Evolutionary conservation across 2,329 filamentous ascomycete species (phyloP).

Genomic region (Phaeophleospora eucalypticola): DNA sequence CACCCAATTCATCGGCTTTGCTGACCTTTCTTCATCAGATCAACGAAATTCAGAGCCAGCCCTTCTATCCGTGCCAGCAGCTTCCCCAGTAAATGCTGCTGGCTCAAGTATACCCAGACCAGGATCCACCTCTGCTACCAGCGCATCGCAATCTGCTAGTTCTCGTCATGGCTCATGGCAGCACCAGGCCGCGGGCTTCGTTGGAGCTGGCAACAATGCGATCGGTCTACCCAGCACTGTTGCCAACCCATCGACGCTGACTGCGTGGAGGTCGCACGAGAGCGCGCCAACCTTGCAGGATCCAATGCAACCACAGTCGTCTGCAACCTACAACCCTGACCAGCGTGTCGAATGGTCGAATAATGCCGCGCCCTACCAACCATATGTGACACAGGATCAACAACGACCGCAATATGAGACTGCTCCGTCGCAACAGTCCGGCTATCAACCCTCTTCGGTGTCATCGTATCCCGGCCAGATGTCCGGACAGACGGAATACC

Average conservation of each 20-base stretch:
- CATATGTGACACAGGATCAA: constrained; percentile 22
- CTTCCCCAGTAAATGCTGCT: constrained; percentile 22
- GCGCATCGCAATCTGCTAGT: constrained; percentile 19
- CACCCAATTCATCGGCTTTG: not conserved
- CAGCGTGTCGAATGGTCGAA: constrained; percentile 23
- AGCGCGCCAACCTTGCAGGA: constrained; percentile 18
- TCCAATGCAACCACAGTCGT: constrained; percentile 12
- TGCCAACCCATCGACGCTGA: constrained; percentile 17
- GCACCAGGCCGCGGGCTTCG: constrained; percentile 18
- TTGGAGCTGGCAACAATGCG: constrained; percentile 11
- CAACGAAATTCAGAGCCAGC: constrained; percentile 21
- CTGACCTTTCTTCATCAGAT: constrained; percentile 12
- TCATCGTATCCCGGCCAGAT: constrained; percentile 19
- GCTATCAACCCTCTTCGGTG: constrained; percentile 7
- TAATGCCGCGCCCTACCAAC: constrained; percentile 20
- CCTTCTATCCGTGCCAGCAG: constrained; percentile 20
- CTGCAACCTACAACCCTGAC: constrained; percentile 14
- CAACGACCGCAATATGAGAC: constrained; percentile 24
- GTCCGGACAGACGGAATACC: constrained; percentile 21
- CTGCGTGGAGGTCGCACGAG: constrained; percentile 31
- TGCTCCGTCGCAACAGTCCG: constrained; percentile 15
- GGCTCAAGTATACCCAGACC: constrained; percentile 25
- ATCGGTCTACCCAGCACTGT: constrained; percentile 18
- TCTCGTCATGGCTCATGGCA: constrained; percentile 29
- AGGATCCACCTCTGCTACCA: constrained; percentile 25